These are phyloP conservation scores for Ensete glaucum DNA, from an alignment of 176 grass and related monocot species.

Conservation along the genomic window DNA sequence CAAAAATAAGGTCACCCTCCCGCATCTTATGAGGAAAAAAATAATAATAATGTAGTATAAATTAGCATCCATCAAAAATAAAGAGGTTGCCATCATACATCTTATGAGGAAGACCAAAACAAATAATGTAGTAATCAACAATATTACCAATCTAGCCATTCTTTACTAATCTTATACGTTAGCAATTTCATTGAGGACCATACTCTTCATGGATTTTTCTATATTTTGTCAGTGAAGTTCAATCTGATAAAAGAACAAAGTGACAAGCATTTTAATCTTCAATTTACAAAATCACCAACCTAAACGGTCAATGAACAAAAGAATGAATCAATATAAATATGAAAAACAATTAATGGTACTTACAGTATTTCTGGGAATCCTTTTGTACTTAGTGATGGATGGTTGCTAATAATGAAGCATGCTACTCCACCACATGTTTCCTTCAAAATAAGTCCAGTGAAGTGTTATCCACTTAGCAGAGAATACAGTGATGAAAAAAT, in stretches of 20 bases:
- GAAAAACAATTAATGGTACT: neutral
- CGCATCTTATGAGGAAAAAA: too few relatives aligned
- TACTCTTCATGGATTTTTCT: too few relatives aligned
- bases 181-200: too few relatives aligned
- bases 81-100: too few relatives aligned
- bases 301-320: neutral
- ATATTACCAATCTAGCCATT: too few relatives aligned
- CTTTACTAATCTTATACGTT: too few relatives aligned
- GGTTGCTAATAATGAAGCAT: slow-evolving; percentile 50
- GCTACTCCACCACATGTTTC: slow-evolving; percentile 47
- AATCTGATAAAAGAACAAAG: neutral
- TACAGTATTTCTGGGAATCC: slow-evolving; percentile 51
- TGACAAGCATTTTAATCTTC: neutral
- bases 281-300: neutral
- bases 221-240: too few relatives aligned
- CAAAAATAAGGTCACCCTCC: too few relatives aligned
- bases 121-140: too few relatives aligned
- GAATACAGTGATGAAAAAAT: neutral
- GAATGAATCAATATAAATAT: neutral
- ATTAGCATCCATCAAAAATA: too few relatives aligned
- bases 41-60: too few relatives aligned
- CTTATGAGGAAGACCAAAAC: too few relatives aligned
- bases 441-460: slow-evolving; percentile 14
- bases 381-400: slow-evolving; percentile 31
- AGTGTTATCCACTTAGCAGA: neutral